Evolutionary conservation across 176 grass and related monocot genomes (phyloP).

Genomic region (Hsuehochloa calcarea): DNA sequence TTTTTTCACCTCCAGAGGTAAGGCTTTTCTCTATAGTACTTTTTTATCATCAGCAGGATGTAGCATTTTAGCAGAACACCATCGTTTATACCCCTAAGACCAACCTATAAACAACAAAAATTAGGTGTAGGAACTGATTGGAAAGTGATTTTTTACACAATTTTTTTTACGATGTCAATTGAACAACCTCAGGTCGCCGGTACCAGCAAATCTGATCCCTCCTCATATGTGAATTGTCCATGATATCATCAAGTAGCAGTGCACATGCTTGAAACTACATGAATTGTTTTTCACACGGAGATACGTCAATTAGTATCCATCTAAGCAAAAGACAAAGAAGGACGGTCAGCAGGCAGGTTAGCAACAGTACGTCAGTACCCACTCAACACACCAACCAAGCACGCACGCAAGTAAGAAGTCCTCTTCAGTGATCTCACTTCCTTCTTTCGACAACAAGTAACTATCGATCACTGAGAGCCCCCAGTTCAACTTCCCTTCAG

Average conservation of each 20-base stretch:
- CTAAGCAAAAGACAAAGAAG: background rate
- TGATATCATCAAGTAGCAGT: constrained; percentile 64
- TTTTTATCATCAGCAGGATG: constrained; percentile 32
- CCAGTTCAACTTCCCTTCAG: constrained; percentile 41
- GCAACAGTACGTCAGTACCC: constrained; percentile 30
- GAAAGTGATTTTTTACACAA: too few species aligned
- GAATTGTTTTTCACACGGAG: background rate
- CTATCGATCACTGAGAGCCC: constrained; percentile 39
- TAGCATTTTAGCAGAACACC: constrained; percentile 57
- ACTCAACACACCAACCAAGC: constrained; percentile 48
- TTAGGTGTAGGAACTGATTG: background rate
- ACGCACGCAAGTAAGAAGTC: constrained; percentile 40
- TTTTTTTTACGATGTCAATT: background rate
- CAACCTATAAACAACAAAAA: constrained; percentile 35
- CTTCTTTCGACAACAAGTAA: constrained; percentile 37
- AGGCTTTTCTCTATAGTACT: constrained; percentile 44
- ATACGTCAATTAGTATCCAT: background rate
- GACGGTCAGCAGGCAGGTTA: background rate
- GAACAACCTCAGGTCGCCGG: constrained; percentile 41
- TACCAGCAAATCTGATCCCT: constrained; percentile 63
- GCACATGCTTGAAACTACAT: constrained; percentile 62
- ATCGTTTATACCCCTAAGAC: constrained; percentile 54
- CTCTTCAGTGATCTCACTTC: constrained; percentile 32
- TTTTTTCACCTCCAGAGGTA: too few species aligned
- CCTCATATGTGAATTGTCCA: constrained; percentile 55